Evolutionary conservation across 768 basidiomycete species (phyloP), one percentile per base, ranked within the genome.

Genomic region (Cubamyces sp.): DNA sequence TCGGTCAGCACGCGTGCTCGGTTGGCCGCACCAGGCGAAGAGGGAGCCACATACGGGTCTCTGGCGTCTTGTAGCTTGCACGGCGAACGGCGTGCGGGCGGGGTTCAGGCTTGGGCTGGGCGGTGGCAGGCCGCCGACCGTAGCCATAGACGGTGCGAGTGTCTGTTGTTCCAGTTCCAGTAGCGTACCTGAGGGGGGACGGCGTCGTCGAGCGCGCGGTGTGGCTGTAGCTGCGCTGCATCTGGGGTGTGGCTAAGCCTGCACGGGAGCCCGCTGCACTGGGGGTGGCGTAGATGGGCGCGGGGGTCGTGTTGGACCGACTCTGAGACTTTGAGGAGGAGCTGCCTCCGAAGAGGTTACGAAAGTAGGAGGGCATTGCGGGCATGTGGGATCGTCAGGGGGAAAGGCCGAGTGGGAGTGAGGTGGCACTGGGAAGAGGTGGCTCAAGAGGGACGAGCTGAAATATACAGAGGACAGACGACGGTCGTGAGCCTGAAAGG

Each of bases 301-400:
- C 62, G 9, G 68, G 69, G 7, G 79, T 72, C 25, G 72, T 79
- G 34, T 71, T 72, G 19, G 82, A 79, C 30, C 80, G 81, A 50
- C 68, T 71, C 64, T 82, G 79, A 40, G 79, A 71, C 70, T 78
- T 83, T 58, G 78, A 69, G 47, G 71, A 66, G 26, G 66, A 70
- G 68, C 74, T 74, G 45, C 80, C 57, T 7, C 57, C 79, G 59
- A 81, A 81, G 66, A 81, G 73, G 61, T 71, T 81, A 62, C 83
- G 83, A 60, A 84, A 68, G 74, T 82, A 81, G 37, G 83, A 79
- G 52, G 81, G 76, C 82, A 84, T 84, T 59, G 57, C 66, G 54
- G 55, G 54, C 40, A 28, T 21, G 12, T 9, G 26, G n/a, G 54
- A 54, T 55, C 15, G 55, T 46, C 12, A 28, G 39, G n/a, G 21